Percentiles rank a stretch among this genome's conserved stretches.
These are phyloP conservation scores for Sedum album DNA, from an alignment of 164 flowering plant species.

Conservation along the genomic window DNA sequence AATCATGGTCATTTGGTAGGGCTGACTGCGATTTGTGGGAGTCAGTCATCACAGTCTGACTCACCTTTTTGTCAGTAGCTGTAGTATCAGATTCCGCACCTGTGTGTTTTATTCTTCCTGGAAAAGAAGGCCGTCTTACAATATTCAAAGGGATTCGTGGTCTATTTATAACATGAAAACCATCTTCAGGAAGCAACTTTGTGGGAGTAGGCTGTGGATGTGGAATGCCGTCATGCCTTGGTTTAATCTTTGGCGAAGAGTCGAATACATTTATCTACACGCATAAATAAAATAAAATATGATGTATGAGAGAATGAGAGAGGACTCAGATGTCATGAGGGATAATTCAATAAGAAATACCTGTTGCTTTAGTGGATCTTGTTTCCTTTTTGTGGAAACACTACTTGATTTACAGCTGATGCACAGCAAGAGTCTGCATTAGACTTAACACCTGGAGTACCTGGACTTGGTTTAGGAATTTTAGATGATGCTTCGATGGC, in stretches of 20 bases:
- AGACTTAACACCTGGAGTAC: slow-evolving; percentile 35
- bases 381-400: slow-evolving; percentile 44
- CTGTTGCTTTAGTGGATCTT: slow-evolving; percentile 59
- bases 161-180: slow-evolving; percentile 36
- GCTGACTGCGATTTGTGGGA: slow-evolving; percentile 25
- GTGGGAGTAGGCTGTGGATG: slow-evolving; percentile 52
- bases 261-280: slow-evolving; percentile 57
- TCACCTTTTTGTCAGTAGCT: slow-evolving; percentile 17
- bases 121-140: slow-evolving; percentile 48
- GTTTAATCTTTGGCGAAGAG: slow-evolving; percentile 56
- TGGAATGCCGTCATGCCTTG: slow-evolving; percentile 53
- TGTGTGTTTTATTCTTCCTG: slow-evolving; percentile 36
- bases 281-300: slow-evolving; percentile 10
- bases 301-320: not conserved
- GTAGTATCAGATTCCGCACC: slow-evolving; percentile 29
- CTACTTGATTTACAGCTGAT: slow-evolving; percentile 27
- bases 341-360: slow-evolving; percentile 23
- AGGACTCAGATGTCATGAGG: not conserved
- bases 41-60: slow-evolving; percentile 21
- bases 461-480: slow-evolving; percentile 37
- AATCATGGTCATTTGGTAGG: slow-evolving; percentile 17
- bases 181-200: slow-evolving; percentile 54
- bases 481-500: slow-evolving; percentile 47
- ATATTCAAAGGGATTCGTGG: slow-evolving; percentile 48
- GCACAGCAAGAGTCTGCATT: slow-evolving; percentile 32